These are phyloP conservation scores for Penicillium paneum DNA, from an alignment of 2,329 filamentous ascomycete genomes.

Conservation along the genomic window DNA sequence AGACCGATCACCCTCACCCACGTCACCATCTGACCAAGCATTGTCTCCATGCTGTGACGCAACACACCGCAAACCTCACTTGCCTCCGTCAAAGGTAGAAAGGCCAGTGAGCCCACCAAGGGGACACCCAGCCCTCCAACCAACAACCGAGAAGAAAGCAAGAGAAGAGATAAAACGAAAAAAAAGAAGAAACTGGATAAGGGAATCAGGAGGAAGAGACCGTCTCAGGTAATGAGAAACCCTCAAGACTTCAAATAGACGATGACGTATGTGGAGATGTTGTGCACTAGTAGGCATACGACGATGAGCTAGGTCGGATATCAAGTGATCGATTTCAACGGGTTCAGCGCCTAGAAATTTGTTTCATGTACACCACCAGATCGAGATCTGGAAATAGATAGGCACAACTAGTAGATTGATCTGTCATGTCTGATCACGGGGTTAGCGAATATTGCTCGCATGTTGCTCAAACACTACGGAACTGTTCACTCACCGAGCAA, in stretches of 20 bases:
- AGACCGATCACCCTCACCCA: background rate
- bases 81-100: background rate
- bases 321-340: background rate
- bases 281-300: background rate
- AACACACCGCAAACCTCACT: conserved; percentile 1
- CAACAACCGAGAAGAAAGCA: conserved; percentile 12
- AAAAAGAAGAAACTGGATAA: conserved; percentile 1
- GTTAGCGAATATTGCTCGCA: background rate
- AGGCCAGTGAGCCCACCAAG: background rate
- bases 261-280: background rate
- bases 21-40: background rate
- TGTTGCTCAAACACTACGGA: no score
- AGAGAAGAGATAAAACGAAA: background rate
- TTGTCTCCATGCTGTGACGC: background rate
- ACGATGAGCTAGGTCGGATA: background rate
- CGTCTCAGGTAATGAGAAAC: background rate
- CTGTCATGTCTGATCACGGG: conserved; percentile 6
- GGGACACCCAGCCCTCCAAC: background rate
- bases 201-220: conserved; percentile 12
- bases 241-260: conserved; percentile 1
- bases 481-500: conserved; percentile 6
- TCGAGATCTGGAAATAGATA: conserved; percentile 4
- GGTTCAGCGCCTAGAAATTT: conserved; percentile 1
- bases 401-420: conserved; percentile 11
- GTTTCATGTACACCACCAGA: conserved; percentile 7